These are phyloP conservation scores for Capsicum chinense DNA, from an alignment of 257 asterid genomes.

Conservation along the genomic window DNA sequence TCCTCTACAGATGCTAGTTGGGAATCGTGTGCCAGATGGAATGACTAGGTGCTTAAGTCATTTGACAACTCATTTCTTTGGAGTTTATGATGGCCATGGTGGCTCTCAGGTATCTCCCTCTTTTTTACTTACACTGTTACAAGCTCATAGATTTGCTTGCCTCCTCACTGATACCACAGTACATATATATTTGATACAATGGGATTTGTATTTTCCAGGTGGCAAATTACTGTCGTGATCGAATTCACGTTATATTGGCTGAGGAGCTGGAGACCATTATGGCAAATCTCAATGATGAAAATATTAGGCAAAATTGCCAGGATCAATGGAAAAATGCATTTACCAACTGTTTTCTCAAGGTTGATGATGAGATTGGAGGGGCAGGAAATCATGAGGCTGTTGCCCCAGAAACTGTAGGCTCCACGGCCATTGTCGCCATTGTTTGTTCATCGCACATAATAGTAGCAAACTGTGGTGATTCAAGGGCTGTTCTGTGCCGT, in stretches of 20 bases:
- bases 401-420: constrained; percentile 93
- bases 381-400: constrained; percentile 55
- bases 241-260: constrained; percentile 62
- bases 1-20: constrained; percentile 66
- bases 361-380: constrained; percentile 83
- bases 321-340: constrained; percentile 78
- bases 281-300: constrained; percentile 40
- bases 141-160: background rate
- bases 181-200: constrained; percentile 21
- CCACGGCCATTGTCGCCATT: constrained; percentile 84
- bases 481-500: constrained; percentile 94
- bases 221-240: constrained; percentile 84
- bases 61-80: constrained; percentile 85
- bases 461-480: constrained; percentile 93
- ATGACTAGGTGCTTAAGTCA: constrained; percentile 56
- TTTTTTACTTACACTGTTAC: constrained; percentile 15
- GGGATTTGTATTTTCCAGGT: constrained; percentile 52
- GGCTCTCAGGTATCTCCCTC: constrained; percentile 72
- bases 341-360: constrained; percentile 68
- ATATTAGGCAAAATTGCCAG: constrained; percentile 45
- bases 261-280: constrained; percentile 66
- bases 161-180: background rate
- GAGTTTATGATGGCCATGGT: constrained; percentile 97
- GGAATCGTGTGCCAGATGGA: constrained; percentile 58
- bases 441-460: constrained; percentile 95